phyloP scores from a whole-genome alignment of 1,139 yeast species.

The Candida tropicalis region DNA sequence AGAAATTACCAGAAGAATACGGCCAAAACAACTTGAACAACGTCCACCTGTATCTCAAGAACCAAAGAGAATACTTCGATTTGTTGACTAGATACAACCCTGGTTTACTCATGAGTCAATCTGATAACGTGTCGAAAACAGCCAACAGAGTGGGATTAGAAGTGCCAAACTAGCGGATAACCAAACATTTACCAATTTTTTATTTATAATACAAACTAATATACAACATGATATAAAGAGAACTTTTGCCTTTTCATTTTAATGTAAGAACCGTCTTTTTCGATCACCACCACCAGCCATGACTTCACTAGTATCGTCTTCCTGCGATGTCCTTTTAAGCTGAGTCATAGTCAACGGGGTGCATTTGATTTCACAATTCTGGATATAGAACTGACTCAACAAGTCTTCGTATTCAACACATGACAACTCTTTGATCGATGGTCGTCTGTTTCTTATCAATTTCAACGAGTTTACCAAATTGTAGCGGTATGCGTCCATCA shows the following conservation, averaged over 20 bases:
- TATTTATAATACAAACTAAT: conserved; percentile 9
- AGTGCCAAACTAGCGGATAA: conserved; percentile 25
- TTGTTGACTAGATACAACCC: conserved; percentile 86
- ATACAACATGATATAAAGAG: neutral
- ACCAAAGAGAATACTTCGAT: conserved; percentile 79
- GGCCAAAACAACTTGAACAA: conserved; percentile 41
- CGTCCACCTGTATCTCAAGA: conserved; percentile 56
- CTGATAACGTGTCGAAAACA: conserved; percentile 74
- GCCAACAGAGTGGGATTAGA: conserved; percentile 83
- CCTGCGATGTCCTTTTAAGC: conserved; percentile 35
- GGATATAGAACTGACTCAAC: conserved; percentile 41
- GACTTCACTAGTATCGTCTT: conserved; percentile 18
- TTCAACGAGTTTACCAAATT: conserved; percentile 34
- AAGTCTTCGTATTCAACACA: conserved; percentile 45
- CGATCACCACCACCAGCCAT: conserved; percentile 19
- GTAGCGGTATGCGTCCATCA: conserved; percentile 47
- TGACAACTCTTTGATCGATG: conserved; percentile 27
- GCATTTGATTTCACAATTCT: conserved; percentile 35
- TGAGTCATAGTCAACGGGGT: conserved; percentile 17
- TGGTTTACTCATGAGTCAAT: conserved; percentile 74
- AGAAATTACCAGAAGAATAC: conserved; percentile 9
- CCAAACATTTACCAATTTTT: neutral
- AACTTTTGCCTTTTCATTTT: neutral
- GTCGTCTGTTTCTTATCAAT: conserved; percentile 20
- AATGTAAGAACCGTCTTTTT: conserved; percentile 18